Percentiles rank a stretch among this genome's conserved stretches.
phyloP scores from a whole-genome alignment of 176 grass and related monocot genomes.

The maize (Zea mays) region DNA sequence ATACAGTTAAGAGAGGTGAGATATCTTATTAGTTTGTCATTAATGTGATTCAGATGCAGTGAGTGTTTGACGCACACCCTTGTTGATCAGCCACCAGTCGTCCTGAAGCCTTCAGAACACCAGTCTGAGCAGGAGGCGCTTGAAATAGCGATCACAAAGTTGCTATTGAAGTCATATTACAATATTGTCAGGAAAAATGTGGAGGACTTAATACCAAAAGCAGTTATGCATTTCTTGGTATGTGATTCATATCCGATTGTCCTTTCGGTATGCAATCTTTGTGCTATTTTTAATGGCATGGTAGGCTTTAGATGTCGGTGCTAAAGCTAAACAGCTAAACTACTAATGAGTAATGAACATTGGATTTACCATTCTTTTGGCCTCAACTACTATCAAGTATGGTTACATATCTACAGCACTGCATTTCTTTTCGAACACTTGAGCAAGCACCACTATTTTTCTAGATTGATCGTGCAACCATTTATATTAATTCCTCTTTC shows the following conservation, averaged over 20 bases:
- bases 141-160: slow-evolving; percentile 95
- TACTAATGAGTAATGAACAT: background rate
- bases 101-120: slow-evolving; percentile 86
- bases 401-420: background rate
- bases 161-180: slow-evolving; percentile 97
- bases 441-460: background rate
- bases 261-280: background rate
- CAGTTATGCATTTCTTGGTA: slow-evolving; percentile 99
- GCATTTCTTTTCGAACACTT: background rate
- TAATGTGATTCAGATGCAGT: slow-evolving; percentile 16
- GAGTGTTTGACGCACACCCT: slow-evolving; percentile 37
- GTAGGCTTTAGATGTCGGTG: background rate
- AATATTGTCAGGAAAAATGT: slow-evolving; percentile 98
- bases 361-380: background rate
- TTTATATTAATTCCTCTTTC: background rate
- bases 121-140: slow-evolving; percentile 94
- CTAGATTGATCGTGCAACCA: background rate
- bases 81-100: slow-evolving; percentile 70
- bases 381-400: background rate
- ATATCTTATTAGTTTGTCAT: slow-evolving; percentile 10
- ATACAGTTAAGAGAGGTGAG: slow-evolving; percentile 90
- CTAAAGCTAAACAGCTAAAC: background rate
- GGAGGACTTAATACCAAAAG: slow-evolving; percentile 91
- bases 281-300: slow-evolving; percentile 4
- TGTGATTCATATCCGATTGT: background rate